phyloP scores from a whole-genome alignment of 495 filamentous ascomycete species.

The Aspergillus cavernicola region DNA sequence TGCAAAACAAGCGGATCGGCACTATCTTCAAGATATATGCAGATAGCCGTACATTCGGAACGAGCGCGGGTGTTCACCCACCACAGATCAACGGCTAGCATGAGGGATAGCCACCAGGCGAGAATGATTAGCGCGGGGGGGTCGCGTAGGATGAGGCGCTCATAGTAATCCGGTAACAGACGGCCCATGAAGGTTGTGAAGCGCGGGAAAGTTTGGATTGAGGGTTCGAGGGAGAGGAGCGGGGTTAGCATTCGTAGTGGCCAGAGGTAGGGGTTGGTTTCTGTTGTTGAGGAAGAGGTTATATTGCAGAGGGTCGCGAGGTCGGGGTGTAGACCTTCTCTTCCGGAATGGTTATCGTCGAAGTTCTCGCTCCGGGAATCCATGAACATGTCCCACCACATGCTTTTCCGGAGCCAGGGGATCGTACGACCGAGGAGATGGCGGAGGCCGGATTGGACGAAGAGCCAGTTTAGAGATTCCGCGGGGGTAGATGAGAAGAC shows the following conservation, averaged over 20 bases:
- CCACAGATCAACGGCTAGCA: constrained; percentile 32
- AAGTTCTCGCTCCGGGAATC: constrained; percentile 26
- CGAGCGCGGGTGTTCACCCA: constrained; percentile 37
- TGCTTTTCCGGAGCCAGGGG: constrained; percentile 34
- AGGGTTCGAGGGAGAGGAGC: too few species aligned
- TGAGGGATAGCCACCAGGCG: constrained; percentile 42
- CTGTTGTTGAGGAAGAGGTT: constrained; percentile 29
- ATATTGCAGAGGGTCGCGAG: constrained; percentile 41
- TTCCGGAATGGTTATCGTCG: constrained; percentile 29
- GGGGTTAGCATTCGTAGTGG: constrained; percentile 36
- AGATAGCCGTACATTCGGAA: constrained; percentile 46
- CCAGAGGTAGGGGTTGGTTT: constrained; percentile 38
- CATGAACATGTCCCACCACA: constrained; percentile 37
- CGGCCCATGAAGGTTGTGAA: too few species aligned
- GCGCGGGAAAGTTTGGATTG: too few species aligned
- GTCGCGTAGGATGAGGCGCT: constrained; percentile 33
- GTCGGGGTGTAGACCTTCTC: constrained; percentile 28
- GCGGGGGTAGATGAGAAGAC: constrained; percentile 34
- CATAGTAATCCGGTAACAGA: constrained; percentile 31
- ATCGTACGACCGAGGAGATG: constrained; percentile 30
- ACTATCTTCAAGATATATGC: constrained; percentile 34
- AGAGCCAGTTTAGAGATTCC: constrained; percentile 38
- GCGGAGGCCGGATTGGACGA: constrained; percentile 38
- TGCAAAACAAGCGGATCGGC: background rate
- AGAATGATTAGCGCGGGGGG: constrained; percentile 42